These are phyloP conservation scores for Pouteria campechiana DNA, from an alignment of 179 eudicot species.

Conservation along the genomic window DNA sequence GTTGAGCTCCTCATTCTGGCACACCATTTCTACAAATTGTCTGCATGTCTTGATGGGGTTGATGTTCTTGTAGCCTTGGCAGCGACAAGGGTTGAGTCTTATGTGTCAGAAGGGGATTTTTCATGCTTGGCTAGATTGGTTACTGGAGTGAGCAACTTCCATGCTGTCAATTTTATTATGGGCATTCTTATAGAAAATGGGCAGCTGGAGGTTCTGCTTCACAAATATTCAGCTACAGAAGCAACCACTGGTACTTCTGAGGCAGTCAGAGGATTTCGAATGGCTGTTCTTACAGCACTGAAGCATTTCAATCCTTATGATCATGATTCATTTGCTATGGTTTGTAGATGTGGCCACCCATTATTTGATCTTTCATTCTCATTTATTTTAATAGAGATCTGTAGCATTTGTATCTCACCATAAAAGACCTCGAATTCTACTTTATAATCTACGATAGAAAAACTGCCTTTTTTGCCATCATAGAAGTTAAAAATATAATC, in stretches of 20 bases:
- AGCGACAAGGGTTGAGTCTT: slow-evolving; percentile 94
- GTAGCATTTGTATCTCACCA: not conserved
- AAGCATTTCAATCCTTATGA: slow-evolving; percentile 85
- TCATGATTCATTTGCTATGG: slow-evolving; percentile 94
- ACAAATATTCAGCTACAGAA: slow-evolving; percentile 89
- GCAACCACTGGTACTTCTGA: slow-evolving; percentile 69
- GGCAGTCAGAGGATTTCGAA: slow-evolving; percentile 86
- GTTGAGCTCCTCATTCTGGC: slow-evolving; percentile 98
- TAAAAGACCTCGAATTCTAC: too few relatives aligned
- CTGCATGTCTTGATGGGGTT: slow-evolving; percentile 98
- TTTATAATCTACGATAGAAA: too few relatives aligned
- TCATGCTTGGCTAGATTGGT: slow-evolving; percentile 92
- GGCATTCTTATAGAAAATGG: slow-evolving; percentile 93
- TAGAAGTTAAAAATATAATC: too few relatives aligned
- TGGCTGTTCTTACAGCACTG: slow-evolving; percentile 93
- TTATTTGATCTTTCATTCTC: not conserved
- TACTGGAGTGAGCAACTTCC: slow-evolving; percentile 98
- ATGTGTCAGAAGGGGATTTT: slow-evolving; percentile 91
- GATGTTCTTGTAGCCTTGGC: slow-evolving; percentile 99
- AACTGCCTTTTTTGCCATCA: too few relatives aligned
- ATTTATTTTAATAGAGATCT: not conserved
- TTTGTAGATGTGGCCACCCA: slow-evolving; percentile 24
- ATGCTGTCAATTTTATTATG: slow-evolving; percentile 87
- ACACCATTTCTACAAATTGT: slow-evolving; percentile 95
- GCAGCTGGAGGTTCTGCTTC: slow-evolving; percentile 92